Conservation (phyloP, 768 basidiomycete genomes). For the Tricholoma matsutake region DNA sequence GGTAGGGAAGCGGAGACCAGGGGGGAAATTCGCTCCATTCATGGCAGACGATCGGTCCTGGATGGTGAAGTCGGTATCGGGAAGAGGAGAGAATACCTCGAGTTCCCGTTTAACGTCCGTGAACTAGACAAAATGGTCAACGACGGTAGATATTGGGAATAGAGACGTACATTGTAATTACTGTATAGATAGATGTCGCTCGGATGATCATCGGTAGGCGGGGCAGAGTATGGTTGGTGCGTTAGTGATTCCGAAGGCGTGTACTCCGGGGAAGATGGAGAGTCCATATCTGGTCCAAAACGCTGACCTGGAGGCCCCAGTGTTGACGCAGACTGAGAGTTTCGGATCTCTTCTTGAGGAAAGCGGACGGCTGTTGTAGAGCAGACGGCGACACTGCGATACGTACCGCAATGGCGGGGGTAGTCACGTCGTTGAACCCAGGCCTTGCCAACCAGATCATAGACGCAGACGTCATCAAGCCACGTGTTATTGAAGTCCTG, state of each 20-base stretch:
- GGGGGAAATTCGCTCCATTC: conserved; percentile 81
- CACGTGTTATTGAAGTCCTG: conserved; percentile 93
- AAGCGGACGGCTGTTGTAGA: conserved; percentile 64
- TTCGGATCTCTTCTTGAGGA: conserved; percentile 57
- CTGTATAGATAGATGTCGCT: conserved; percentile 90
- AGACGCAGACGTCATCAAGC: conserved; percentile 91
- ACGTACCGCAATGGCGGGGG: conserved; percentile 93
- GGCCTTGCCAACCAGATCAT: conserved; percentile 64
- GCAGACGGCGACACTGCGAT: conserved; percentile 89
- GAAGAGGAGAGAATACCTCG: conserved; percentile 83
- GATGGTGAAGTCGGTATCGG: conserved; percentile 72
- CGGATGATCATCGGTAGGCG: conserved; percentile 70
- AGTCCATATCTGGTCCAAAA: conserved; percentile 49
- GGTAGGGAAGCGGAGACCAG: conserved; percentile 93
- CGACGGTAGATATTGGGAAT: conserved; percentile 1
- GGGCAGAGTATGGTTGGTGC: conserved; percentile 75
- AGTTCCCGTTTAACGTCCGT: conserved; percentile 95
- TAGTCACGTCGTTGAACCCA: conserved; percentile 85
- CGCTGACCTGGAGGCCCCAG: conserved; percentile 57
- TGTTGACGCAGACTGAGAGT: conserved; percentile 36
- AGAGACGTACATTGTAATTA: conserved; percentile 82
- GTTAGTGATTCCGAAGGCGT: conserved; percentile 58
- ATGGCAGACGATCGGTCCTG: conserved; percentile 79
- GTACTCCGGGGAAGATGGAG: conserved; percentile 40
- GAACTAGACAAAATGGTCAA: conserved; percentile 49